These are phyloP conservation scores for Solanum chiquidenum DNA, from an alignment of 257 asterid species.

Conservation along the genomic window DNA sequence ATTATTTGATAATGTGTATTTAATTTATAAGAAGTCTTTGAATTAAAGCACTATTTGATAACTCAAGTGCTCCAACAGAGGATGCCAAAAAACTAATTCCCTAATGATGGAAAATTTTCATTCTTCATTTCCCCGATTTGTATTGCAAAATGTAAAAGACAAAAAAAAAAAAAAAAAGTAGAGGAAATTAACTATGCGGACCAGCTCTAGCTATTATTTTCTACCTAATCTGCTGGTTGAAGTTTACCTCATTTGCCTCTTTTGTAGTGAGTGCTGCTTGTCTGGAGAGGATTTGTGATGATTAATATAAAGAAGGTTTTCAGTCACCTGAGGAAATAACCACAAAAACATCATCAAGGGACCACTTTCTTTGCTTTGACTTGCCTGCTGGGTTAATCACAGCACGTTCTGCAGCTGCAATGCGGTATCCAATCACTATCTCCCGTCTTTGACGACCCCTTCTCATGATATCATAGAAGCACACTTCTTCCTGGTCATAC, in stretches of 20 bases:
- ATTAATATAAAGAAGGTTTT: slow-evolving; percentile 5
- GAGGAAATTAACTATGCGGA: neutral
- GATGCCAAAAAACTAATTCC: neutral
- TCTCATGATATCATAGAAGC: slow-evolving; percentile 73
- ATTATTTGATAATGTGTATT: neutral
- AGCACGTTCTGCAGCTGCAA: slow-evolving; percentile 65
- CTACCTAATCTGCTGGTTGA: neutral
- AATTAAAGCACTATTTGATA: neutral
- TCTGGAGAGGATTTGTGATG: neutral
- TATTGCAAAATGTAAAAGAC: neutral
- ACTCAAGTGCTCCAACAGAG: neutral
- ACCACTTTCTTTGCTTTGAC: slow-evolving; percentile 62
- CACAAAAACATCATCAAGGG: slow-evolving; percentile 73
- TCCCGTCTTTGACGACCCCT: slow-evolving; percentile 78
- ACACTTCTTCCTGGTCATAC: slow-evolving; percentile 81
- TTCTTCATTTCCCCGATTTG: neutral
- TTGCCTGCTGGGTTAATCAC: slow-evolving; percentile 71
- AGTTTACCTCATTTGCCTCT: neutral
- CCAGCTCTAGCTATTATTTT: neutral
- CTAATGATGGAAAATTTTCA: neutral
- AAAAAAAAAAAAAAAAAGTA: no score
- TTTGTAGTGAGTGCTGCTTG: neutral
- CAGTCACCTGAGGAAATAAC: slow-evolving; percentile 63
- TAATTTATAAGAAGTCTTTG: neutral
- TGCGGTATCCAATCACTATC: slow-evolving; percentile 79